These are phyloP conservation scores for Perkinsela sp. DNA, from an alignment of 208 protist species.

Conservation along the genomic window DNA sequence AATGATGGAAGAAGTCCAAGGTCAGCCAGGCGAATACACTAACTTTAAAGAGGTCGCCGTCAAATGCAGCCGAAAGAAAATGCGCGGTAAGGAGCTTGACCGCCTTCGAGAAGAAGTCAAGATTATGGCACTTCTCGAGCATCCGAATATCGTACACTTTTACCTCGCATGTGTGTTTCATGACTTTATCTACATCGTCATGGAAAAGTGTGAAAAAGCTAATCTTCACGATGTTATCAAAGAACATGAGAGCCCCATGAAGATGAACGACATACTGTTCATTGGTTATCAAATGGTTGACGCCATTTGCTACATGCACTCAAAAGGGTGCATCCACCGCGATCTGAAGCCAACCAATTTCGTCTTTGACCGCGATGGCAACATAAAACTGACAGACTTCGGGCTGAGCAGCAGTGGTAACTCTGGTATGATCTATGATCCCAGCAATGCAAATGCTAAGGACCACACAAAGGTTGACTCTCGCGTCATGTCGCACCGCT, in stretches of 20 bases:
- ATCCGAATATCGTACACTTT: slow-evolving; percentile 53
- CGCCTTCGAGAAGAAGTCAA: slow-evolving; percentile 45
- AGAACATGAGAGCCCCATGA: slow-evolving; percentile 10
- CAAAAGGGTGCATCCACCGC: slow-evolving; percentile 50
- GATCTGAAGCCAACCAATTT: slow-evolving; percentile 68
- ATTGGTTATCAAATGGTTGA: slow-evolving; percentile 40
- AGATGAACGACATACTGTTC: slow-evolving; percentile 40
- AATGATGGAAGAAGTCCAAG: too few relatives aligned
- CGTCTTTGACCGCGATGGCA: slow-evolving; percentile 51
- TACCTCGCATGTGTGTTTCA: slow-evolving; percentile 28
- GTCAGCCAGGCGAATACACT: too few relatives aligned
- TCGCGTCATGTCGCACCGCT: slow-evolving; percentile 31
- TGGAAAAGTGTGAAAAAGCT: slow-evolving; percentile 37
- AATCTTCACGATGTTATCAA: slow-evolving; percentile 47
- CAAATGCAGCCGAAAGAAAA: neutral
- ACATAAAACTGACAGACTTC: slow-evolving; percentile 70
- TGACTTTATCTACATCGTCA: slow-evolving; percentile 41
- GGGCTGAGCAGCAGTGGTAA: slow-evolving; percentile 27
- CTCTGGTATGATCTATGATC: neutral
- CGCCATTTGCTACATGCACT: slow-evolving; percentile 48
- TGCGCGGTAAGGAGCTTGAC: slow-evolving; percentile 20
- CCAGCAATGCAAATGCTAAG: neutral
- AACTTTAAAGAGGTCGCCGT: neutral
- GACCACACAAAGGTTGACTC: slow-evolving; percentile 14
- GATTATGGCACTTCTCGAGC: slow-evolving; percentile 53